Base-by-base conservation (phyloP, 768 basidiomycete species). In the Chalciporus pseudorubinellus region DNA sequence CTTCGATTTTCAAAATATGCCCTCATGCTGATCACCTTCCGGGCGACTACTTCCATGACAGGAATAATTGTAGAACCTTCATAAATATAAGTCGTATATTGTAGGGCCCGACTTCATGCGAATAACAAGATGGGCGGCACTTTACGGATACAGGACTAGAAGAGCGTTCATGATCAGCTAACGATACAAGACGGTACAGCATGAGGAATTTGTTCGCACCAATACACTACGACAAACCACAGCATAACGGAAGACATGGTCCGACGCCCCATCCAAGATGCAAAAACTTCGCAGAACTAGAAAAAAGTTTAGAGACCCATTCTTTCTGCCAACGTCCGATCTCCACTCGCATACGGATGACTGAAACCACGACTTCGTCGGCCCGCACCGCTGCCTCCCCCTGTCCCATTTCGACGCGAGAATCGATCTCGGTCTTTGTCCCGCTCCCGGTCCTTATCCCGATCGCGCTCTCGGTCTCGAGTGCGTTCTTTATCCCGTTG, bases 271-370 rank as follows among this genome's bases (percentile, higher is more conserved):
- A 44, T 54, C 49, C 57, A 60, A 57, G 48, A 59, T 59, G 53
- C 39, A 61, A 56, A 39, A 48, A 14, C 43, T 39, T 44, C 38
- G 56, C 31, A 52, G 39, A 55, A 48, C 46, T 57, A 57, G 46
- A 55, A 53, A 18, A n/a, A 48, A 22, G 46, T 60, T 78, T 71
- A 88, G 39, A 89, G 77, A 68, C 89, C 89, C 84, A 92, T 80
- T 63, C 89, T 75, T 70, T 91, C 87, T 68, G 84, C 86, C 75
- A 92, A 83, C 76, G 89, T 88, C 80, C 89, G 88, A 75, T 87
- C 85, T 40, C 74, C 74, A 56, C 65, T 57, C 41, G 62, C 56
- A 34, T 70, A 70, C 26, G 65, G 50, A 34, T 69, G 69, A 41
- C 73, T 69, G 56, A 71, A 71, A 52, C 67, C 67, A 51, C 64